phyloP scores from a whole-genome alignment of 129 eudicot species.

The Escallonia rubra region DNA sequence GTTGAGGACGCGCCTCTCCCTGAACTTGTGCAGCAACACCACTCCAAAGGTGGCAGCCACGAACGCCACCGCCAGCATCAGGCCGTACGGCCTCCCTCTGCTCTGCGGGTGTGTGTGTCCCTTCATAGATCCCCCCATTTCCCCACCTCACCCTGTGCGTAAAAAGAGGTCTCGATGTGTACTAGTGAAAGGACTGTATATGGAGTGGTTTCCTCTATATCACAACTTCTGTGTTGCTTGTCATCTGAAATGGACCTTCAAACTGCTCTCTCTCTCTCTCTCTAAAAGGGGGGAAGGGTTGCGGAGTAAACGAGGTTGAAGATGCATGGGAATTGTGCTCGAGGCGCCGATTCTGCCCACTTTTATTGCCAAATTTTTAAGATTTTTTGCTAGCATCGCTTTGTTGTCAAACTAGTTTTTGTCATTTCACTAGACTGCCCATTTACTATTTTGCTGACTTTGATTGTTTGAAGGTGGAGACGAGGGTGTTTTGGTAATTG shows the following conservation, averaged over 20 bases:
- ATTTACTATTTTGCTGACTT: too few relatives aligned
- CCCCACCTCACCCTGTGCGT: constrained; percentile 9
- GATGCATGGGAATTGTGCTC: constrained; percentile 55
- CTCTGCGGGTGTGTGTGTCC: constrained; percentile 4
- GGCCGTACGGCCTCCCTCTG: constrained; percentile 22
- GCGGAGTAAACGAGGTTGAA: constrained; percentile 32
- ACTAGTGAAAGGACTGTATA: too few relatives aligned
- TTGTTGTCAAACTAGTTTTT: too few relatives aligned
- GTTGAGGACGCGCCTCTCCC: constrained; percentile 42
- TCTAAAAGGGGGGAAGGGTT: constrained; percentile 3
- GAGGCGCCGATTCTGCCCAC: constrained; percentile 8
- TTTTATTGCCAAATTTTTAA: not conserved
- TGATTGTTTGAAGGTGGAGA: not conserved
- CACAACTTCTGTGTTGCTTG: constrained; percentile 20
- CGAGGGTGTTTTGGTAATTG: not conserved
- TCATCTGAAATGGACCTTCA: constrained; percentile 33
- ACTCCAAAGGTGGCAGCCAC: constrained; percentile 50
- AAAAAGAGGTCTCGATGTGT: too few relatives aligned
- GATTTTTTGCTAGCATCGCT: too few relatives aligned
- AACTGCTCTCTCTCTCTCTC: constrained; percentile 23
- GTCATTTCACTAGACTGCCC: too few relatives aligned
- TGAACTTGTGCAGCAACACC: constrained; percentile 50
- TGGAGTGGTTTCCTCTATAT: not conserved
- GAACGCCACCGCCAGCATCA: constrained; percentile 42
- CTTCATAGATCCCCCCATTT: constrained; percentile 21